Evolutionary conservation across 83 land plant species (phyloP).

Genomic region (Isoetes engelmannii): DNA sequence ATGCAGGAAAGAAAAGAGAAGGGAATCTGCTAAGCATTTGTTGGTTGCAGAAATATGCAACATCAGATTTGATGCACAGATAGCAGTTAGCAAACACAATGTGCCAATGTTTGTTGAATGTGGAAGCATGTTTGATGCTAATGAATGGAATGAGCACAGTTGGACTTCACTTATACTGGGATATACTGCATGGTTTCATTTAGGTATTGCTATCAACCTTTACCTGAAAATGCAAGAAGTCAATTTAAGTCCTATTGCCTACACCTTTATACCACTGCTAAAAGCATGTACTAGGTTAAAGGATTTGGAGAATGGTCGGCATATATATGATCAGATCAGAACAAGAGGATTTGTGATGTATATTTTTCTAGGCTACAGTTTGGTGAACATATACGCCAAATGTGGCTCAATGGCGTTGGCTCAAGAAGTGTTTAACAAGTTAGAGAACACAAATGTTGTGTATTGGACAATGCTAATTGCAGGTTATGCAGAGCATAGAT

Average conservation of each 20-base stretch:
- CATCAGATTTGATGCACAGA: not conserved
- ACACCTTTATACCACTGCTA: constrained; percentile 18
- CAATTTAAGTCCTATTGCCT: constrained; percentile 8
- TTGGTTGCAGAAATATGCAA: not conserved
- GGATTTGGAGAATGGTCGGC: not conserved
- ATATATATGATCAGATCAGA: constrained; percentile 1
- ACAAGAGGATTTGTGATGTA: not conserved
- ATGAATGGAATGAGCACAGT: not conserved
- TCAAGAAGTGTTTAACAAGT: constrained; percentile 1
- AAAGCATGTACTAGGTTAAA: not conserved
- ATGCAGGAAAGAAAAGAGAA: no score
- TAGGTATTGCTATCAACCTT: constrained; percentile 5
- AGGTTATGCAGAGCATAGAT: constrained; percentile 11
- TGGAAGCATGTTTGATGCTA: constrained; percentile 12
- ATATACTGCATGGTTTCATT: not conserved
- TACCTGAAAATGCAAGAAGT: constrained; percentile 18
- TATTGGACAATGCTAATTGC: constrained; percentile 7
- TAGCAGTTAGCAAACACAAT: not conserved
- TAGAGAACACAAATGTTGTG: not conserved
- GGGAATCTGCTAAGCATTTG: no score
- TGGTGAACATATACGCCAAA: constrained; percentile 15
- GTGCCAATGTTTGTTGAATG: constrained; percentile 13
- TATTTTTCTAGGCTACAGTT: not conserved
- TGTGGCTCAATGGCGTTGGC: constrained; percentile 2
- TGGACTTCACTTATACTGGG: constrained; percentile 10